phyloP scores from a whole-genome alignment of 192 early-diverging fungal genomes.

The Linnemannia elongata region DNA sequence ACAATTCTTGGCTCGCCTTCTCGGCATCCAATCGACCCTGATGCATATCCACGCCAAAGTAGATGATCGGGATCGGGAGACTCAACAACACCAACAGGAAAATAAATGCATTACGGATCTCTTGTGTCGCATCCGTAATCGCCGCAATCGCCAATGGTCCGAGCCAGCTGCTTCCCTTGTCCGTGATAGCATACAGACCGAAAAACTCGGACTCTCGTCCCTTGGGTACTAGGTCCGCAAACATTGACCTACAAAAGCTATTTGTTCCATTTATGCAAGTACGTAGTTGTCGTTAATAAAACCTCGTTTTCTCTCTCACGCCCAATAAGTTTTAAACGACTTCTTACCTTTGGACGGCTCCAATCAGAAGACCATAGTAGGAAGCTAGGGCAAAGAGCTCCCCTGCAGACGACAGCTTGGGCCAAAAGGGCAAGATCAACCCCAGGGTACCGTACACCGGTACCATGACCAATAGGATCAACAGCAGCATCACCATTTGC shows the following conservation, averaged over 20 bases:
- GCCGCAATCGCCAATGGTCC: constrained; percentile 73
- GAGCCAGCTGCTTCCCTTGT: constrained; percentile 77
- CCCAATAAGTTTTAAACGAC: not conserved
- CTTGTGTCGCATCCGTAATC: constrained; percentile 66
- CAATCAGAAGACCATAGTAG: constrained; percentile 59
- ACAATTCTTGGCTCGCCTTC: constrained; percentile 25
- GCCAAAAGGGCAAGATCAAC: constrained; percentile 49
- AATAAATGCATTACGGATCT: constrained; percentile 64
- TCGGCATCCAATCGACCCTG: constrained; percentile 65
- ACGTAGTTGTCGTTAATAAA: not conserved
- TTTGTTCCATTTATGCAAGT: not conserved
- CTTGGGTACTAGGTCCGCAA: constrained; percentile 68
- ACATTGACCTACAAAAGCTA: constrained; percentile 68
- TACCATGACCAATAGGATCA: constrained; percentile 51
- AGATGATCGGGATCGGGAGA: constrained; percentile 65
- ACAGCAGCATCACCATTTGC: constrained; percentile 60
- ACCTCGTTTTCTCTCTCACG: not conserved
- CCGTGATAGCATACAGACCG: constrained; percentile 73
- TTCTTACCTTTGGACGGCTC: constrained; percentile 55
- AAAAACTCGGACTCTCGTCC: constrained; percentile 78
- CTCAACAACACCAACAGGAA: constrained; percentile 63
- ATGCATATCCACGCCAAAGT: constrained; percentile 58
- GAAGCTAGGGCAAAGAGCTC: constrained; percentile 56
- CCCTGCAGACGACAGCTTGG: constrained; percentile 28
- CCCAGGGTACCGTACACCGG: constrained; percentile 60